These are phyloP conservation scores for Boletus eberwhitei DNA, from an alignment of 768 basidiomycete species.

Conservation along the genomic window DNA sequence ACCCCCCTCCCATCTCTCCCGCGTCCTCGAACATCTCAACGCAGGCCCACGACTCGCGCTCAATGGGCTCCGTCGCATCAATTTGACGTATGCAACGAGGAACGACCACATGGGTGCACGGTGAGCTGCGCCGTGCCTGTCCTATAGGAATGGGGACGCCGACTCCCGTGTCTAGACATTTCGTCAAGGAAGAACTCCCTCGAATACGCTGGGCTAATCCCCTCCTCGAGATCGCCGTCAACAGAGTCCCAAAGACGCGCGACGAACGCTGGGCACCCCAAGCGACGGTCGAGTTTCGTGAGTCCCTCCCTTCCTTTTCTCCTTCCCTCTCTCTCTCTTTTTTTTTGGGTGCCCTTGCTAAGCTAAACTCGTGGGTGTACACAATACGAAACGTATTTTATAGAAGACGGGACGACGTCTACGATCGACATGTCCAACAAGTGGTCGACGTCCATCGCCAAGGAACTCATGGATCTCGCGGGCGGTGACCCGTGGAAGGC, in stretches of 20 bases:
- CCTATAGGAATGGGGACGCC: not conserved
- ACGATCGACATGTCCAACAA: slow-evolving; percentile 60
- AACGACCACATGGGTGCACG: slow-evolving; percentile 77
- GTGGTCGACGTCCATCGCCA: slow-evolving; percentile 63
- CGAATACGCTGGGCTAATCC: slow-evolving; percentile 79
- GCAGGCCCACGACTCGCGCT: slow-evolving; percentile 50
- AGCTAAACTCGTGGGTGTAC: not conserved
- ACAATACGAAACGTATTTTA: not conserved
- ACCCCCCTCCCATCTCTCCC: slow-evolving; percentile 55
- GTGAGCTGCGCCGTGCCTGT: slow-evolving; percentile 36
- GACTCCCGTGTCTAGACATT: slow-evolving; percentile 48
- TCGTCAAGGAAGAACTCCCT: slow-evolving; percentile 75
- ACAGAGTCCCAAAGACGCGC: slow-evolving; percentile 49
- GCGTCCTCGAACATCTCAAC: slow-evolving; percentile 50
- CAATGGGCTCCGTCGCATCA: slow-evolving; percentile 46
- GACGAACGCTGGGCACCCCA: slow-evolving; percentile 59
- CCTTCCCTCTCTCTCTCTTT: not conserved
- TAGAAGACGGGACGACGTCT: slow-evolving; percentile 48
- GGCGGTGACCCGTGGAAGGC: slow-evolving; percentile 58
- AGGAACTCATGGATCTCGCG: slow-evolving; percentile 67
- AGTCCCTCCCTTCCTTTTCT: slow-evolving; percentile 27
- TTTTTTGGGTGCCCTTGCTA: not conserved
- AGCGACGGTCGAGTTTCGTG: slow-evolving; percentile 62
- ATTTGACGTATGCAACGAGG: slow-evolving; percentile 52
- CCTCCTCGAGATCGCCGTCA: slow-evolving; percentile 54